phyloP scores from a whole-genome alignment of 352 stramenopile genomes.

The Pythium brassicae region DNA sequence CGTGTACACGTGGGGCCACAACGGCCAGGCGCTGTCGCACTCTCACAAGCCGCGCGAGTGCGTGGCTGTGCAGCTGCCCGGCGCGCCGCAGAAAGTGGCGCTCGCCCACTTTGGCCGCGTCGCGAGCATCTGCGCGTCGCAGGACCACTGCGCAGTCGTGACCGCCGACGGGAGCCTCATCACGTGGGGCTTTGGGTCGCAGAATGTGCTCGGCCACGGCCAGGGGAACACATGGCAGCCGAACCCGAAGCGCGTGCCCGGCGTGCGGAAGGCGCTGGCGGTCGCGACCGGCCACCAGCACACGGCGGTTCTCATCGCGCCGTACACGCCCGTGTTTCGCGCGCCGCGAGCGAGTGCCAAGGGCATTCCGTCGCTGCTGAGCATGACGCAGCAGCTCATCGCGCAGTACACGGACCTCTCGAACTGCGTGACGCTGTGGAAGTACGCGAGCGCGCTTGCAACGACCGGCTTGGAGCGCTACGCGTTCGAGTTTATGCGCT shows the following conservation, averaged over 20 bases:
- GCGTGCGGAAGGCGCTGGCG: constrained; percentile 66
- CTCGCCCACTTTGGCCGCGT: constrained; percentile 41
- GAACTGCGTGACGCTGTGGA: constrained; percentile 55
- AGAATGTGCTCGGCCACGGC: constrained; percentile 70
- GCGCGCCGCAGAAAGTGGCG: constrained; percentile 40
- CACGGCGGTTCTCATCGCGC: constrained; percentile 62
- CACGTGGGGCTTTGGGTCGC: constrained; percentile 66
- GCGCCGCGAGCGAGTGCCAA: neutral
- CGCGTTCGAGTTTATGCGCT: constrained; percentile 56
- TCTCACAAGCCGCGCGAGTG: constrained; percentile 17
- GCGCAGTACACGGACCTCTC: constrained; percentile 46
- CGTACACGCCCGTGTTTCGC: constrained; percentile 19
- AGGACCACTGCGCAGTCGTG: constrained; percentile 77
- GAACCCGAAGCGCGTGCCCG: constrained; percentile 66
- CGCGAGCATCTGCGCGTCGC: constrained; percentile 58
- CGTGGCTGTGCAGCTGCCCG: constrained; percentile 15
- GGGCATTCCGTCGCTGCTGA: neutral
- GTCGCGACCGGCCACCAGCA: constrained; percentile 74
- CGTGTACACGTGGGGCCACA: constrained; percentile 78
- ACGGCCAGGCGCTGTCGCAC: constrained; percentile 60
- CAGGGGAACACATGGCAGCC: constrained; percentile 73
- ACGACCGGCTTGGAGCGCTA: constrained; percentile 35
- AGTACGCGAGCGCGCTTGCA: constrained; percentile 53
- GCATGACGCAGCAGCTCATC: constrained; percentile 48
- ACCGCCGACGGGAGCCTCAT: constrained; percentile 57